Conservation (phyloP, 371 early-diverging fungal genomes). For the Mortierella polycephala region DNA sequence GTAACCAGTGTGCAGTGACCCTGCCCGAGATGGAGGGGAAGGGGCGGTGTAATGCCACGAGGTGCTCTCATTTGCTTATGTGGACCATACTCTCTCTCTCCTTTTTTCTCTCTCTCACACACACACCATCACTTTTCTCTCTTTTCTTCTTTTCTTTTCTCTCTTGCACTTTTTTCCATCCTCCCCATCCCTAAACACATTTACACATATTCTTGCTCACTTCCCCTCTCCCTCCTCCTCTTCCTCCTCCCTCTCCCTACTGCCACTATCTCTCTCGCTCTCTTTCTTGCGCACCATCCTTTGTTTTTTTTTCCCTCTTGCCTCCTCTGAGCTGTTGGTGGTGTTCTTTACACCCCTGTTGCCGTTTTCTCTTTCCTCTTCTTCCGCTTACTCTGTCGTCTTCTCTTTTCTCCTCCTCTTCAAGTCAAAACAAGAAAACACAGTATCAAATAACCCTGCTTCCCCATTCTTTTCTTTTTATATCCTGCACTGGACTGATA, state of each 20-base stretch:
- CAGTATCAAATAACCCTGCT: neutral
- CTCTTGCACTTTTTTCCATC: neutral
- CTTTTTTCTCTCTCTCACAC: neutral
- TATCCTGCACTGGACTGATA: neutral
- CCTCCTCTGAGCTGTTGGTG: neutral
- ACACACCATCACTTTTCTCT: too few species aligned
- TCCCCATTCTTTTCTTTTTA: neutral
- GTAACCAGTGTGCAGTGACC: neutral
- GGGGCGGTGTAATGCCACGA: neutral
- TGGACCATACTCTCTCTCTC: neutral
- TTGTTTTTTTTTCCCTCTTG: slow-evolving; percentile 5
- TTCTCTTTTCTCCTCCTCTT: neutral
- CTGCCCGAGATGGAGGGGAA: neutral
- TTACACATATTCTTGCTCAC: neutral
- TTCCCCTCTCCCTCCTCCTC: neutral
- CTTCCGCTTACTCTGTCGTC: neutral
- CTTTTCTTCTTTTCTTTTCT: neutral
- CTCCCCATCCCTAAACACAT: slow-evolving; percentile 1
- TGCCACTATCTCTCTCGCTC: neutral
- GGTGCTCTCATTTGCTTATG: neutral
- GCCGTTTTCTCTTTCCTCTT: neutral
- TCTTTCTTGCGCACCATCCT: neutral
- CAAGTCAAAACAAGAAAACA: too few species aligned
- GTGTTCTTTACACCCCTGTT: neutral
- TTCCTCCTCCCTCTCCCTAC: neutral